These are phyloP conservation scores for Candida neerlandica DNA, from an alignment of 1,139 yeast species.

Conservation along the genomic window DNA sequence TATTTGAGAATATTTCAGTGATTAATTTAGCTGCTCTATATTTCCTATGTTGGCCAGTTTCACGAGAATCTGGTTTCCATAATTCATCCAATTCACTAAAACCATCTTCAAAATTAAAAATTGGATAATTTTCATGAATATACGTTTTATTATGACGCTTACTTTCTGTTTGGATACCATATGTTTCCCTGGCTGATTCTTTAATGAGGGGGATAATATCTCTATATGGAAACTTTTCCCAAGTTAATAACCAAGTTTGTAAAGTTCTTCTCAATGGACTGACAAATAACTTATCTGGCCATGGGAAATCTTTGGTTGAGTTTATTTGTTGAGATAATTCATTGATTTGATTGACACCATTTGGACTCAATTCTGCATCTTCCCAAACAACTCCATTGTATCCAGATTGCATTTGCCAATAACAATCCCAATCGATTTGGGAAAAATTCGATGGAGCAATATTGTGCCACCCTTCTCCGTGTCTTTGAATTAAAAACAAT, in stretches of 20 bases:
- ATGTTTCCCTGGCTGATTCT: slow-evolving; percentile 40
- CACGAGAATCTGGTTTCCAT: slow-evolving; percentile 24
- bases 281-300: slow-evolving; percentile 31
- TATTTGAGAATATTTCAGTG: slow-evolving; percentile 30
- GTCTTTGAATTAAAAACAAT: slow-evolving; percentile 40
- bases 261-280: slow-evolving; percentile 42
- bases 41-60: slow-evolving; percentile 20
- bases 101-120: slow-evolving; percentile 28
- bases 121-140: slow-evolving; percentile 25
- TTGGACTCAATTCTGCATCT: slow-evolving; percentile 38
- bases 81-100: slow-evolving; percentile 32
- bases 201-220: slow-evolving; percentile 24
- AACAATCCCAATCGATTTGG: slow-evolving; percentile 36
- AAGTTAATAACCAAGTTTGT: slow-evolving; percentile 34
- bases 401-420: slow-evolving; percentile 35
- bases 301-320: slow-evolving; percentile 23
- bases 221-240: slow-evolving; percentile 20
- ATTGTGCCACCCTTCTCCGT: slow-evolving; percentile 42
- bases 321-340: slow-evolving; percentile 21
- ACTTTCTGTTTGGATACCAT: slow-evolving; percentile 42
- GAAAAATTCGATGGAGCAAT: slow-evolving; percentile 10
- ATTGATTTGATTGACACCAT: slow-evolving; percentile 26
- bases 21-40: slow-evolving; percentile 32
- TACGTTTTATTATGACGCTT: slow-evolving; percentile 33
- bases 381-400: slow-evolving; percentile 36